Base-by-base conservation (phyloP, 2,329 filamentous ascomycete species). In the Aspergillus neoniger region DNA sequence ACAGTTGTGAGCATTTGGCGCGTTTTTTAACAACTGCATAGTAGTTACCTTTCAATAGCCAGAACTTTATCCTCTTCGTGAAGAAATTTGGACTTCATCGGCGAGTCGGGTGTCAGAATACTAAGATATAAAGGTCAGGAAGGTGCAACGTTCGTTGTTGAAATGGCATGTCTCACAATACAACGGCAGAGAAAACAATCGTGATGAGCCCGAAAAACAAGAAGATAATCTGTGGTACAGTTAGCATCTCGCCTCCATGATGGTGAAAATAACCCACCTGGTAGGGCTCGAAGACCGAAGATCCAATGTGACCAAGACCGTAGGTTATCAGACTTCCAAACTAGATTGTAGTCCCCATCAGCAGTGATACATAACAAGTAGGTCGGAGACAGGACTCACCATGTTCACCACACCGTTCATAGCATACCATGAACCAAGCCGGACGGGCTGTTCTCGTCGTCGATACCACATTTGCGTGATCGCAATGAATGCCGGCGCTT, bases 51-150 rank as follows among this genome's bases (percentile, higher is more conserved):
- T 67, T 88, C 85, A 10, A 88, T 80, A 0, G 86, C 85, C 9
- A 87, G 74, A 0, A 86, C 67, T 58, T 84, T 86, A 49, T 88
- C 86, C 14, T 83, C 76, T 4, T 82, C 79, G 0, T 74, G 78
- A 2, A 88, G 77, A 52, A 87, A 88, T 19, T 81, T 84, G 1
- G 85, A 81, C 21, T 84, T 80, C 67, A 87, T 82, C 0, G 87
- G 87, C 0, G 85, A 87, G 65, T 90, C 87, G 0, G 88, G 88
- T 80, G 90, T 86, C 55, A 83, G 82, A 17, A 82, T 15, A 7
- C 68, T 70, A 38, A 36, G 5, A 12, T 3, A 30, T 4, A 6
- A 25, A 55, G 25, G 43, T 67, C 23, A 62, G 59, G 12, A 7
- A 10, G 8, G 23, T 25, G 1, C 19, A 19, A 17, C 3, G 6